Conservation (phyloP, 2,329 filamentous ascomycete genomes). For the Arthrinium phaeospermum region DNA sequence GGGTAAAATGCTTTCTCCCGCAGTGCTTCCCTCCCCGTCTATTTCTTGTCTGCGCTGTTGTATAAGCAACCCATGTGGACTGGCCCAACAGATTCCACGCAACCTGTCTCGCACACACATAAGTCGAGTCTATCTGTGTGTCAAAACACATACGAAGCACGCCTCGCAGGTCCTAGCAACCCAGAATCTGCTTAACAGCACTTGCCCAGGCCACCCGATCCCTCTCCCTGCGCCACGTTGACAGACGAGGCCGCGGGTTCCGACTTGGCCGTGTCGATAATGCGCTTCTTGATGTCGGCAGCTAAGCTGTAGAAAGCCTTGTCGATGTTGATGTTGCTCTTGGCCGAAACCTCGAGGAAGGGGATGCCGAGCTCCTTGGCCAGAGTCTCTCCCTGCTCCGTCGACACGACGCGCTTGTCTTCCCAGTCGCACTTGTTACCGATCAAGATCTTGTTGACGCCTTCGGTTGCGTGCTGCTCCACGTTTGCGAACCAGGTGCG, state of each 20-base stretch:
- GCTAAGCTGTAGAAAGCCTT: conserved; percentile 97
- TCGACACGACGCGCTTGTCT: conserved; percentile 94
- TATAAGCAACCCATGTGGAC: background rate
- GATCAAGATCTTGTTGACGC: conserved; percentile 99
- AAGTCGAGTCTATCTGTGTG: conserved; percentile 4
- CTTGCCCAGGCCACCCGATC: conserved; percentile 64
- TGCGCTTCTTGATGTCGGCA: conserved; percentile 96
- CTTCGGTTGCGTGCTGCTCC: conserved; percentile 96
- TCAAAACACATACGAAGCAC: conserved; percentile 10
- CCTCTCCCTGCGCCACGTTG: conserved; percentile 70
- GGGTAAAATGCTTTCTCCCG: background rate
- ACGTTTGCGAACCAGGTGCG: conserved; percentile 99
- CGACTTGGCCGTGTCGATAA: conserved; percentile 88
- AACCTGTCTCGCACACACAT: conserved; percentile 6
- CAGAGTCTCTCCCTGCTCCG: conserved; percentile 89
- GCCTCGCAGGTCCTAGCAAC: background rate
- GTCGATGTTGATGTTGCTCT: conserved; percentile 99
- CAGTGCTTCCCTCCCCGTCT: background rate
- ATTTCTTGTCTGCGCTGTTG: conserved; percentile 12
- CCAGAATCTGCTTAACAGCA: conserved; percentile 69
- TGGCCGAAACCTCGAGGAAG: conserved; percentile 97
- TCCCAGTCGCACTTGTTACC: conserved; percentile 99
- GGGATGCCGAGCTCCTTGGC: conserved; percentile 96
- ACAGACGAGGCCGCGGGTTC: conserved; percentile 68
- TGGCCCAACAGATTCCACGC: background rate